A percentile compares a stretch with the other conserved stretches of the same genome.
phyloP scores from a whole-genome alignment of 345 rosid genomes.

The Euphorbia lathyris region DNA sequence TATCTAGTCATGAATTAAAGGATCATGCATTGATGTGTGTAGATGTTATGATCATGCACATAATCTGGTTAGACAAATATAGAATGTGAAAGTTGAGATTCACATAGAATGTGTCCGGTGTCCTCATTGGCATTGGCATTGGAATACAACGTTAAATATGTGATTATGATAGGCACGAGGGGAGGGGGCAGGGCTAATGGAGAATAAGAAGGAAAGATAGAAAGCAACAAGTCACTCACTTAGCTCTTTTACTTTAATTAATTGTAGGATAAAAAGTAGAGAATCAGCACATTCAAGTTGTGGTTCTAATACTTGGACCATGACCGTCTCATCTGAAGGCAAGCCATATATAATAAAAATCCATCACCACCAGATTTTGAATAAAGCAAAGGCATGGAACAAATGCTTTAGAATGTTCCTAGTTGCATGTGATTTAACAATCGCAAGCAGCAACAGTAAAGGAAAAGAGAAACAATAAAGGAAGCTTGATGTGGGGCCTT shows the following conservation, averaged over 20 bases:
- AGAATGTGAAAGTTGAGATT: background rate
- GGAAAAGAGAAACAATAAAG: constrained; percentile 26
- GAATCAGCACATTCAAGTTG: constrained; percentile 32
- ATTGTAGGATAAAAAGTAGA: constrained; percentile 23
- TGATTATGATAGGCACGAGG: too few species aligned
- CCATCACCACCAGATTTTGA: constrained; percentile 17
- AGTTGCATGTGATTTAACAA: constrained; percentile 46
- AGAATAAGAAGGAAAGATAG: constrained; percentile 7
- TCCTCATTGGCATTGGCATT: too few species aligned
- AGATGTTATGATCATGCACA: background rate
- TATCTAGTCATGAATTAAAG: background rate
- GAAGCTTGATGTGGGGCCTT: constrained; percentile 27
- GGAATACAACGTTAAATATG: too few species aligned
- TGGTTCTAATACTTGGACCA: too few species aligned
- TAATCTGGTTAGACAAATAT: background rate
- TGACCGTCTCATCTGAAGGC: constrained; percentile 26
- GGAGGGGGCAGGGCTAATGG: too few species aligned
- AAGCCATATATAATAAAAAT: constrained; percentile 20
- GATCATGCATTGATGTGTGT: background rate
- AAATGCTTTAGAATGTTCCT: constrained; percentile 57
- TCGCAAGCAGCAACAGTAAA: constrained; percentile 26
- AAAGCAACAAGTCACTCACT: constrained; percentile 24
- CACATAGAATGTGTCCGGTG: too few species aligned
- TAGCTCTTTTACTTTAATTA: constrained; percentile 18
- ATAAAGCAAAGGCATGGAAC: constrained; percentile 35